Percentiles rank a stretch among this genome's conserved stretches.
Evolutionary conservation across 768 basidiomycete species (phyloP).

Genomic region (Pleurotus djamor): DNA sequence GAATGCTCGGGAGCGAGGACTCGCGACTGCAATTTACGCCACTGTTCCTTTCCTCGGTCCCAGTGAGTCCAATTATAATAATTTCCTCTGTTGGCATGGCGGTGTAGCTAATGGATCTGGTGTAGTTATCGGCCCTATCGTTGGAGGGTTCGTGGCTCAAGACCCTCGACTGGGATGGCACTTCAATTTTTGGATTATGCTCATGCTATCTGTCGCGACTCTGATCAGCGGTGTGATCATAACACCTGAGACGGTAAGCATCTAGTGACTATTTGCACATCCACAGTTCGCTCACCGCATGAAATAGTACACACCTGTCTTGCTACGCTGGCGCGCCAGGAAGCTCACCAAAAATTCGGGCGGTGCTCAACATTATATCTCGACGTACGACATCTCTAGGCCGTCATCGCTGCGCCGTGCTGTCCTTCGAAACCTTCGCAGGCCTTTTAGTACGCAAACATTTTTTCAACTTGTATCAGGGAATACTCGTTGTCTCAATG

Average conservation of each 20-base stretch:
- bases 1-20: slow-evolving; percentile 54
- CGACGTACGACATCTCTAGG: slow-evolving; percentile 44
- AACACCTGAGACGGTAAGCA: slow-evolving; percentile 56
- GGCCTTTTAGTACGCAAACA: slow-evolving; percentile 47
- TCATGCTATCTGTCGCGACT: slow-evolving; percentile 47
- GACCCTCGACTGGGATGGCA: slow-evolving; percentile 51
- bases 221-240: slow-evolving; percentile 42
- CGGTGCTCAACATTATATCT: slow-evolving; percentile 40
- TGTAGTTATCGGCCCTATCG: slow-evolving; percentile 62
- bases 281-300: background rate
- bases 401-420: slow-evolving; percentile 39
- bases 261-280: background rate
- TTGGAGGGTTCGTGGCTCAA: slow-evolving; percentile 61
- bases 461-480: background rate
- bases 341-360: slow-evolving; percentile 39
- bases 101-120: background rate
- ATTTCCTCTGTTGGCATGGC: no score
- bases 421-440: slow-evolving; percentile 46
- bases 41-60: slow-evolving; percentile 59
- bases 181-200: slow-evolving; percentile 66
- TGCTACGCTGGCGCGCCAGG: slow-evolving; percentile 50
- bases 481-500: slow-evolving; percentile 3
- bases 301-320: slow-evolving; percentile 56
- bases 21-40: slow-evolving; percentile 58
- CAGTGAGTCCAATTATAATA: slow-evolving; percentile 25